Percentiles rank a stretch among this genome's conserved stretches.
These are phyloP conservation scores for Thermothielavioides terrestris DNA, from an alignment of 495 filamentous ascomycete genomes.

Conservation along the genomic window DNA sequence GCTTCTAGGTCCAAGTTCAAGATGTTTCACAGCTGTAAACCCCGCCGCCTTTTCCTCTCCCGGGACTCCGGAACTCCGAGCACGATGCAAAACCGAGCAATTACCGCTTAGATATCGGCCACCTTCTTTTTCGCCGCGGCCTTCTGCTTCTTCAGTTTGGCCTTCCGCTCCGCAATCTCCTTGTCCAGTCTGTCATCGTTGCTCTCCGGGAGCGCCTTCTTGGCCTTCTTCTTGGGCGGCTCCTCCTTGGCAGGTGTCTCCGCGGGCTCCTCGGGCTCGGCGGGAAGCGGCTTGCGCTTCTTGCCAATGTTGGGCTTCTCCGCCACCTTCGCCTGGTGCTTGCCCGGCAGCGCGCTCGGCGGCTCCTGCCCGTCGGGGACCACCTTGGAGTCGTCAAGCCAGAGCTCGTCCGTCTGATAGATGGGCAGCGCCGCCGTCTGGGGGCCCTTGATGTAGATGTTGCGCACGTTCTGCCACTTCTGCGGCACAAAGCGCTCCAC, in stretches of 20 bases:
- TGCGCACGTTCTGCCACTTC: constrained; percentile 75
- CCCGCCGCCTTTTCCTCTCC: constrained; percentile 9
- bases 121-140: constrained; percentile 46
- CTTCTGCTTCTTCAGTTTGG: constrained; percentile 50
- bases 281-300: constrained; percentile 52
- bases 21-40: constrained; percentile 5
- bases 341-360: constrained; percentile 31
- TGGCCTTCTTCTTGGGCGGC: constrained; percentile 45
- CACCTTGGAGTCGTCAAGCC: constrained; percentile 74
- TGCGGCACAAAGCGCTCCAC: constrained; percentile 70
- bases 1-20: constrained; percentile 6
- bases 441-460: constrained; percentile 80
- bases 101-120: constrained; percentile 16
- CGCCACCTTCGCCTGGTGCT: constrained; percentile 30
- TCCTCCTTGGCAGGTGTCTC: constrained; percentile 40
- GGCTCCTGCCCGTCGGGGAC: constrained; percentile 51
- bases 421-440: constrained; percentile 80
- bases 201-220: constrained; percentile 39
- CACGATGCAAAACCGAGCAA: constrained; percentile 11
- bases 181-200: constrained; percentile 50
- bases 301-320: constrained; percentile 53
- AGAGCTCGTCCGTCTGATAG: constrained; percentile 85
- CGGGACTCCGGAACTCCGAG: constrained; percentile 14
- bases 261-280: constrained; percentile 33
- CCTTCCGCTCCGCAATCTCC: constrained; percentile 51